These are phyloP conservation scores for Dalbergia cochinchinensis DNA, from an alignment of 306 rosid genomes.

Conservation along the genomic window DNA sequence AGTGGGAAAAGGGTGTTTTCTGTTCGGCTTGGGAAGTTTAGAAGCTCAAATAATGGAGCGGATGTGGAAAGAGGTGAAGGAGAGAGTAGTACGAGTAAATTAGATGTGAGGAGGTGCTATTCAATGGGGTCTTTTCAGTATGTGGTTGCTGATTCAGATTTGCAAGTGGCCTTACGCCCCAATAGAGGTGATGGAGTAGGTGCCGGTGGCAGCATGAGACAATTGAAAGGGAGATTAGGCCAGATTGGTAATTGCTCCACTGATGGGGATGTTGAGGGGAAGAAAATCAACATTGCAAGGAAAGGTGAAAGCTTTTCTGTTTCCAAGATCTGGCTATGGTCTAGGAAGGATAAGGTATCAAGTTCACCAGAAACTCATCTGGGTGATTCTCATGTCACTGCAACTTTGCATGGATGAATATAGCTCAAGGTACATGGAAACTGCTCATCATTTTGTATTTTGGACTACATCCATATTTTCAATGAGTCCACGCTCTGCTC, in stretches of 20 bases:
- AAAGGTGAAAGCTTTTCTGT: slow-evolving; percentile 95
- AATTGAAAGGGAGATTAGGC: slow-evolving; percentile 63
- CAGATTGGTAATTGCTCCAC: slow-evolving; percentile 55
- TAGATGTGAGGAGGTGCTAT: slow-evolving; percentile 88
- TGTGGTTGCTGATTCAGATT: slow-evolving; percentile 84
- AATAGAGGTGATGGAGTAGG: slow-evolving; percentile 53
- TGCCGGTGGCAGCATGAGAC: slow-evolving; percentile 58
- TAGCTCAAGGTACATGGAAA: slow-evolving; percentile 59
- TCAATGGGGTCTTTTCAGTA: slow-evolving; percentile 96
- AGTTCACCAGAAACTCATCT: slow-evolving; percentile 58
- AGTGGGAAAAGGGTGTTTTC: slow-evolving; percentile 78
- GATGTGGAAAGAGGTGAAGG: slow-evolving; percentile 57
- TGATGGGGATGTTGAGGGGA: slow-evolving; percentile 74
- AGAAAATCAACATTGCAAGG: slow-evolving; percentile 69
- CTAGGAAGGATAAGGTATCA: slow-evolving; percentile 76
- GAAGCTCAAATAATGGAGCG: slow-evolving; percentile 63
- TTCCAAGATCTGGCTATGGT: slow-evolving; percentile 96
- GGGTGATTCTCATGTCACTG: slow-evolving; percentile 53
- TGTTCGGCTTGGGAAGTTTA: slow-evolving; percentile 86
- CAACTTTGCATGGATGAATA: slow-evolving; percentile 65
- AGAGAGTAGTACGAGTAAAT: slow-evolving; percentile 70
- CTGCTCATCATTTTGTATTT: slow-evolving; percentile 36
- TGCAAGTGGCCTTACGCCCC: slow-evolving; percentile 71
- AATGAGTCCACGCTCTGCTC: slow-evolving; percentile 37
- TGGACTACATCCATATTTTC: slow-evolving; percentile 36